Conservation (phyloP, 2,329 filamentous ascomycete species). For the Phaeosphaeria sp. region DNA sequence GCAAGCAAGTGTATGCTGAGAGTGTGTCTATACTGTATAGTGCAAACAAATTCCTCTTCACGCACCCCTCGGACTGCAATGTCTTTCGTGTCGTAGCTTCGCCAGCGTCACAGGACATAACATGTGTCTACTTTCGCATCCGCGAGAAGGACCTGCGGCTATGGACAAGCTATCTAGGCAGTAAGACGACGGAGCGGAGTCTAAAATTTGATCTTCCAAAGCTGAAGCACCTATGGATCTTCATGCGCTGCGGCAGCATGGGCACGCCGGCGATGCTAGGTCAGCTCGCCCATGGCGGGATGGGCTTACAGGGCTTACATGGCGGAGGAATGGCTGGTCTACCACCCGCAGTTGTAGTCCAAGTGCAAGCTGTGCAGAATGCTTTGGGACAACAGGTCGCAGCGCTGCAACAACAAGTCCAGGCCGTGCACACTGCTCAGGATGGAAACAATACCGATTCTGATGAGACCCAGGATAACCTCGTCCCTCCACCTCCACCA, state of each 20-base stretch:
- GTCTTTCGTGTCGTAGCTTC: slow-evolving; percentile 47
- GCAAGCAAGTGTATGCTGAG: slow-evolving; percentile 41
- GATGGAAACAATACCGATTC: neutral
- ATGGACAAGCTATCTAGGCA: slow-evolving; percentile 47
- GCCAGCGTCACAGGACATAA: slow-evolving; percentile 33
- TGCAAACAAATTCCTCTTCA: slow-evolving; percentile 47
- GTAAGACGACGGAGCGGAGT: slow-evolving; percentile 34
- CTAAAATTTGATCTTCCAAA: slow-evolving; percentile 43
- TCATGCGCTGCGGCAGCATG: slow-evolving; percentile 36
- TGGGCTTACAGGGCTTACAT: slow-evolving; percentile 5
- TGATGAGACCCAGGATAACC: neutral
- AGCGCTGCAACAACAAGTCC: slow-evolving; percentile 30
- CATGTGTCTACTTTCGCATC: slow-evolving; percentile 43
- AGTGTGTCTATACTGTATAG: slow-evolving; percentile 44
- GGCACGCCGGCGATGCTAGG: slow-evolving; percentile 19
- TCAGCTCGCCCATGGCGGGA: slow-evolving; percentile 11
- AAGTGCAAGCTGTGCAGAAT: slow-evolving; percentile 33
- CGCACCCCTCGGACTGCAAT: slow-evolving; percentile 49
- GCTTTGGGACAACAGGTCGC: slow-evolving; percentile 35
- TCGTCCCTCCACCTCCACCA: slow-evolving; percentile 5
- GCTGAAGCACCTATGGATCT: slow-evolving; percentile 45
- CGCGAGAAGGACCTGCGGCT: slow-evolving; percentile 46
- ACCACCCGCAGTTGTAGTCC: slow-evolving; percentile 23
- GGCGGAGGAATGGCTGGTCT: slow-evolving; percentile 6
- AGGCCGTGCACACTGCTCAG: neutral